These are phyloP conservation scores for Vanrija sp. DNA, from an alignment of 1,284 basidiomycete genomes.

Conservation along the genomic window DNA sequence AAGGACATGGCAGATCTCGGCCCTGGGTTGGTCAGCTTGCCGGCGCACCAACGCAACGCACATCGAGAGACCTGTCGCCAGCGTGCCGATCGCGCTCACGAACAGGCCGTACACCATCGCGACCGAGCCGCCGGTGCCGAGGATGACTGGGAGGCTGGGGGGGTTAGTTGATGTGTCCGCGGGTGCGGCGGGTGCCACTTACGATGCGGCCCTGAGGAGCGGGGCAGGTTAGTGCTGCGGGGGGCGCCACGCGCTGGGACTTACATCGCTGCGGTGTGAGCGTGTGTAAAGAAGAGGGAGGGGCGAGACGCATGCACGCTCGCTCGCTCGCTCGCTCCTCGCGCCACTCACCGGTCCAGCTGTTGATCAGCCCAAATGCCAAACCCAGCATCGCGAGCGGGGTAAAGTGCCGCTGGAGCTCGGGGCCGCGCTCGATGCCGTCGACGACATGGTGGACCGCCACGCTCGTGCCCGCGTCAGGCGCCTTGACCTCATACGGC, in stretches of 20 bases:
- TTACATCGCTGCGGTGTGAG: slow-evolving; percentile 2
- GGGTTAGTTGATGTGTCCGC: no score
- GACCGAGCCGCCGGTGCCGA: slow-evolving; percentile 38
- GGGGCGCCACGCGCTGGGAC: neutral
- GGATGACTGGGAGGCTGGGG: slow-evolving; percentile 18
- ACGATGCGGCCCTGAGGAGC: no score
- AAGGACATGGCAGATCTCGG: slow-evolving; percentile 9
- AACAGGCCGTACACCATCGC: slow-evolving; percentile 45
- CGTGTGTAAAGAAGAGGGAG: neutral
- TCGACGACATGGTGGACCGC: no score
- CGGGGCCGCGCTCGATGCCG: no score
- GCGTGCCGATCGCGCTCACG: slow-evolving; percentile 27
- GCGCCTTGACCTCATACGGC: no score
- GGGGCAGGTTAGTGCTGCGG: no score
- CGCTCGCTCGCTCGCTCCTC: no score
- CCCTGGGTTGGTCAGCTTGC: neutral
- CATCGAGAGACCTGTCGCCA: slow-evolving; percentile 30
- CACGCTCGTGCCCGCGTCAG: no score
- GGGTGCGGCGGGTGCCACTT: no score
- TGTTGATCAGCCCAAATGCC: slow-evolving; percentile 17
- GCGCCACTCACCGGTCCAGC: slow-evolving; percentile 8
- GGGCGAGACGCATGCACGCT: neutral
- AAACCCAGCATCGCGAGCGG: slow-evolving; percentile 8
- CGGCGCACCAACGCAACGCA: neutral
- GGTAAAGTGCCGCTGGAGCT: slow-evolving; percentile 14